These are phyloP conservation scores for Corynespora cassiicola DNA, from an alignment of 2,329 filamentous ascomycete genomes.

Conservation along the genomic window DNA sequence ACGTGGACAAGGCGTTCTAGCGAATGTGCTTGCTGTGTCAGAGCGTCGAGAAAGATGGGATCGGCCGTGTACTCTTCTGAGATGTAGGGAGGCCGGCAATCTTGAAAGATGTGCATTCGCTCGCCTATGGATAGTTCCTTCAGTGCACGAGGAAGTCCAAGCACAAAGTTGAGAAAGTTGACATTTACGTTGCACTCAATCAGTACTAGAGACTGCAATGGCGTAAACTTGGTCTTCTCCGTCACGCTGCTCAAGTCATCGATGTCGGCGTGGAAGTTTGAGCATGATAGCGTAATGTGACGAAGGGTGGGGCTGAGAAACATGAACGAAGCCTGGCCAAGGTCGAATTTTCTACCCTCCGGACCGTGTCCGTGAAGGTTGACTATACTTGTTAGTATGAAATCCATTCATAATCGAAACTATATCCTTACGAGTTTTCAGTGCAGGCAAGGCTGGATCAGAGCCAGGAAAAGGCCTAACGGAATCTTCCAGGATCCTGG, in stretches of 20 bases:
- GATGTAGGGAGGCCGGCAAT: constrained; percentile 24
- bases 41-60: constrained; percentile 30
- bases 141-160: constrained; percentile 40
- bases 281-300: constrained; percentile 39
- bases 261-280: constrained; percentile 33
- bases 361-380: constrained; percentile 40
- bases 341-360: constrained; percentile 30
- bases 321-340: constrained; percentile 32
- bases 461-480: constrained; percentile 25
- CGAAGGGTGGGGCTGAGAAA: constrained; percentile 42
- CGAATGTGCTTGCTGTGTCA: constrained; percentile 39
- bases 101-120: constrained; percentile 34
- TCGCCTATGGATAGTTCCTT: constrained; percentile 41
- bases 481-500: constrained; percentile 32
- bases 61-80: constrained; percentile 25
- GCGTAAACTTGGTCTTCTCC: constrained; percentile 30
- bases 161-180: constrained; percentile 28
- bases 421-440: constrained; percentile 32
- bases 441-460: constrained; percentile 25
- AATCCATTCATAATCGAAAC: neutral
- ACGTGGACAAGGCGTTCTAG: constrained; percentile 35
- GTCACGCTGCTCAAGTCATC: constrained; percentile 14
- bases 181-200: constrained; percentile 45
- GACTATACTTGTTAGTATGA: constrained; percentile 26
- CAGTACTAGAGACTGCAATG: constrained; percentile 38